Conservation (phyloP, 2,329 filamentous ascomycete species). For the Colletotrichum sp. region DNA sequence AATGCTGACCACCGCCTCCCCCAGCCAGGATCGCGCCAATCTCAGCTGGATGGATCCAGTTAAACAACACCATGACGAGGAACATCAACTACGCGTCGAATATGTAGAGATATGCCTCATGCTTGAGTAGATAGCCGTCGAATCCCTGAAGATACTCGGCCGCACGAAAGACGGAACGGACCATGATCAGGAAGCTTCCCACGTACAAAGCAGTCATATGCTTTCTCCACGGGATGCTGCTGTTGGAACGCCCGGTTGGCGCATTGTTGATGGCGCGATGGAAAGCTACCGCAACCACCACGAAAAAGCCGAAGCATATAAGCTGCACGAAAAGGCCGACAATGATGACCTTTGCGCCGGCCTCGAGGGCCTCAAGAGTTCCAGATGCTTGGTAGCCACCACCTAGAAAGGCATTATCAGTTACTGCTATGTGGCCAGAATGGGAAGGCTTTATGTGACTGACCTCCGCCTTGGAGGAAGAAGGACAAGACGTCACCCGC, state of each 20-base stretch:
- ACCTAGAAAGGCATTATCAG: neutral
- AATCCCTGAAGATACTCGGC: slow-evolving; percentile 44
- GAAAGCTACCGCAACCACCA: slow-evolving; percentile 50
- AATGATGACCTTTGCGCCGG: slow-evolving; percentile 53
- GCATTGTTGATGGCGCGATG: slow-evolving; percentile 35
- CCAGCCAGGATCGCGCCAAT: neutral
- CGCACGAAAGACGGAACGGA: slow-evolving; percentile 45
- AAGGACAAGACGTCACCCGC: slow-evolving; percentile 57
- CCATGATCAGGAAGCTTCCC: slow-evolving; percentile 38
- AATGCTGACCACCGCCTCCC: neutral
- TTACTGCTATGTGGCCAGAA: accelerated
- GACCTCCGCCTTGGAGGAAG: slow-evolving; percentile 50
- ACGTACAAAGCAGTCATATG: slow-evolving; percentile 29
- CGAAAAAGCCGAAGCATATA: slow-evolving; percentile 58
- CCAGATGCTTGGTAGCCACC: slow-evolving; percentile 15
- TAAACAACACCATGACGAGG: slow-evolving; percentile 24
- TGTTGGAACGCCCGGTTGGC: slow-evolving; percentile 24
- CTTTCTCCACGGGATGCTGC: slow-evolving; percentile 33
- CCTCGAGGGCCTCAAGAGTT: neutral
- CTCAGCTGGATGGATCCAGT: neutral
- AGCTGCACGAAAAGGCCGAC: slow-evolving; percentile 59
- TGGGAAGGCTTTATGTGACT: neutral
- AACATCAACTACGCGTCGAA: slow-evolving; percentile 43
- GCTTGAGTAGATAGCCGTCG: slow-evolving; percentile 33
- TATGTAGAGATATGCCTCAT: slow-evolving; percentile 39